A percentile compares a stretch with the other conserved stretches of the same genome.
Evolutionary conservation across 495 filamentous ascomycete genomes (phyloP).

Genomic region (Neurospora sp.): DNA sequence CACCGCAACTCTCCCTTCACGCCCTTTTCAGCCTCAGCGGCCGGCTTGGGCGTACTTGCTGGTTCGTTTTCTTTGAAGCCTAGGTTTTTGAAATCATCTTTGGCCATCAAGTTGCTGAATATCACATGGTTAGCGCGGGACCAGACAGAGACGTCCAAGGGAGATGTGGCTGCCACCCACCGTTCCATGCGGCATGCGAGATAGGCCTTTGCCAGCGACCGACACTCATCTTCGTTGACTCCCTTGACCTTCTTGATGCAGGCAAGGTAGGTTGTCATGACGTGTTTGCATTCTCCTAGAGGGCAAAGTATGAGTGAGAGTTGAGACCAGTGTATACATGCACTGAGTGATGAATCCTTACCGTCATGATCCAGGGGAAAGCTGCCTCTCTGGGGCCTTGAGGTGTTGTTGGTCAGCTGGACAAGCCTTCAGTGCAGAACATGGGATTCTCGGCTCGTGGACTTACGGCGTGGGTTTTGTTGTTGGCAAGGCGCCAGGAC

Average conservation of each 20-base stretch:
- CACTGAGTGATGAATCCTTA: constrained; percentile 27
- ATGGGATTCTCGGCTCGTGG: not conserved
- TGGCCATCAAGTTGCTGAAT: constrained; percentile 84
- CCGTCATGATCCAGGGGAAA: constrained; percentile 96
- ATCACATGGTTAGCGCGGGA: not conserved
- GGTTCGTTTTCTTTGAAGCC: constrained; percentile 46
- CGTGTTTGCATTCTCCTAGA: constrained; percentile 81
- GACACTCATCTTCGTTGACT: constrained; percentile 76
- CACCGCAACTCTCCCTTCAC: constrained; percentile 37
- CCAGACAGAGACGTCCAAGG: constrained; percentile 1
- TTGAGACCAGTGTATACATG: not conserved
- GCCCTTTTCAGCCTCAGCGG: constrained; percentile 18
- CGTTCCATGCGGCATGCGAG: constrained; percentile 88
- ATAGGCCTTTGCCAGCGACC: constrained; percentile 77
- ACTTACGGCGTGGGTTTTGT: constrained; percentile 75
- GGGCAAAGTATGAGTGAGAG: constrained; percentile 4
- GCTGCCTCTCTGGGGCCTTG: constrained; percentile 83
- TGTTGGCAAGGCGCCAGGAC: constrained; percentile 60
- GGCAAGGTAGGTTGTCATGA: constrained; percentile 72
- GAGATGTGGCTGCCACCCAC: constrained; percentile 39
- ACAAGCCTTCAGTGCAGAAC: constrained; percentile 4
- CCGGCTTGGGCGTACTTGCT: constrained; percentile 3
- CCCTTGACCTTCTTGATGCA: constrained; percentile 77
- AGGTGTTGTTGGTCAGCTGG: not conserved
- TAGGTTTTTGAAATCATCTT: constrained; percentile 85